Evolutionary conservation across 2,329 filamentous ascomycete species (phyloP).

Genomic region (Fusarium metavorans): DNA sequence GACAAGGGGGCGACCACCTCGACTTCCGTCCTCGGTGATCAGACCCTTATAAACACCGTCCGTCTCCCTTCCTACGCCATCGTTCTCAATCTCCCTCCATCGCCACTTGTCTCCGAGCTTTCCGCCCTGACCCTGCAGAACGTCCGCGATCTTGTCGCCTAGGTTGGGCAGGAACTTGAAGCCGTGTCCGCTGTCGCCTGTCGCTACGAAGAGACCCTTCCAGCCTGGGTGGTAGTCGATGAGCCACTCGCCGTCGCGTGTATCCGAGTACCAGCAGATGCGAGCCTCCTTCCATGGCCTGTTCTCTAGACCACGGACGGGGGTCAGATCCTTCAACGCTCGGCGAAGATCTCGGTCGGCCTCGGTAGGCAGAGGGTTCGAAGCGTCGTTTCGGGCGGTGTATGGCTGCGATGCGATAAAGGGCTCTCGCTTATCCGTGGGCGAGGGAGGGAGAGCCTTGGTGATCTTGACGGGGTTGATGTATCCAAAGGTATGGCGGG

Average conservation of each 20-base stretch:
- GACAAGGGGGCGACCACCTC: conserved; percentile 61
- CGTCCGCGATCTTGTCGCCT: conserved; percentile 71
- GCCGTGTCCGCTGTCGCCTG: conserved; percentile 73
- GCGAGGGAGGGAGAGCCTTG: conserved; percentile 49
- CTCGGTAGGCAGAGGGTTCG: conserved; percentile 67
- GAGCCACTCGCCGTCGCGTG: conserved; percentile 77
- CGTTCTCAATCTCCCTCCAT: conserved; percentile 69
- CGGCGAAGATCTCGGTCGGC: conserved; percentile 71
- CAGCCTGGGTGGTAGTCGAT: conserved; percentile 76
- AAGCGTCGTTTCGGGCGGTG: conserved; percentile 54
- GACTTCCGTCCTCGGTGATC: conserved; percentile 65
- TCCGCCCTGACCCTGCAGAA: conserved; percentile 59
- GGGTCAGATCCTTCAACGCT: conserved; percentile 71
- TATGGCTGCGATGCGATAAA: conserved; percentile 53
- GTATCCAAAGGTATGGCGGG: conserved; percentile 78
- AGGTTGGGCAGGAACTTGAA: conserved; percentile 79
- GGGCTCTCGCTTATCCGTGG: conserved; percentile 40
- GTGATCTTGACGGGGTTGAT: conserved; percentile 61
- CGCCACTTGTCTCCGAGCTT: conserved; percentile 70
- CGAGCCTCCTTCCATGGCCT: conserved; percentile 72
- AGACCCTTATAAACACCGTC: conserved; percentile 54
- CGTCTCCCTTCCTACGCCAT: conserved; percentile 49
- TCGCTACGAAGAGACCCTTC: conserved; percentile 69
- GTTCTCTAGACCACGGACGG: conserved; percentile 64
- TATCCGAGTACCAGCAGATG: conserved; percentile 84